Percentiles rank a stretch among this genome's conserved stretches.
Evolutionary conservation across 1,284 basidiomycete species (phyloP).

Genomic region (Cystobasidiaceae sp.): DNA sequence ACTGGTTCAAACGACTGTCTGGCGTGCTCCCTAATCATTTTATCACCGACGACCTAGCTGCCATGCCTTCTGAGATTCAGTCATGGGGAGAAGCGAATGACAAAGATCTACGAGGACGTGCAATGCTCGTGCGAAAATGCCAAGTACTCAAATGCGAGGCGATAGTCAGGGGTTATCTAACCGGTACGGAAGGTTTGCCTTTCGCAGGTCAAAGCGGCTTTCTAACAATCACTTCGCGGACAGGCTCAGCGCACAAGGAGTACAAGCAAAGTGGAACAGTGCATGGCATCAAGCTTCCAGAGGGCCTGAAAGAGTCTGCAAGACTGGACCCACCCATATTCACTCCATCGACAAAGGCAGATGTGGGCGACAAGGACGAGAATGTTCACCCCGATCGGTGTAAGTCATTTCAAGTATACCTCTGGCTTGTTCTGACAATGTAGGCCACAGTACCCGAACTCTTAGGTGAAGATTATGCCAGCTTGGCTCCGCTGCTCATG

Average conservation of each 20-base stretch:
- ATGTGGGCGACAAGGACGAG: conserved; percentile 89
- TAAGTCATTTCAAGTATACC: conserved; percentile 43
- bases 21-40: conserved; percentile 65
- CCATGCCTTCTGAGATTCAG: conserved; percentile 69
- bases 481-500: conserved; percentile 61
- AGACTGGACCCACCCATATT: conserved; percentile 79
- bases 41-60: conserved; percentile 64
- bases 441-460: conserved; percentile 44
- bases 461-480: conserved; percentile 16
- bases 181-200: conserved; percentile 59
- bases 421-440: not conserved
- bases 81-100: conserved; percentile 49
- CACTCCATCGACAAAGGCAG: conserved; percentile 96
- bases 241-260: conserved; percentile 91
- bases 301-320: conserved; percentile 77
- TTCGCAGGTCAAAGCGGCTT: not conserved
- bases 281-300: conserved; percentile 73
- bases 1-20: conserved; percentile 85
- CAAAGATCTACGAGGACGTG: conserved; percentile 66
- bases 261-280: conserved; percentile 84
- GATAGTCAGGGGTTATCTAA: conserved; percentile 93
- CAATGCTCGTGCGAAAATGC: conserved; percentile 88
- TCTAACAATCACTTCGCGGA: not conserved
- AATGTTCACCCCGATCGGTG: conserved; percentile 92
- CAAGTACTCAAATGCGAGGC: conserved; percentile 91